Percentiles rank a stretch among this genome's conserved stretches.
These are phyloP conservation scores for Clathrospora elynae DNA, from an alignment of 2,329 filamentous ascomycete species.

Conservation along the genomic window DNA sequence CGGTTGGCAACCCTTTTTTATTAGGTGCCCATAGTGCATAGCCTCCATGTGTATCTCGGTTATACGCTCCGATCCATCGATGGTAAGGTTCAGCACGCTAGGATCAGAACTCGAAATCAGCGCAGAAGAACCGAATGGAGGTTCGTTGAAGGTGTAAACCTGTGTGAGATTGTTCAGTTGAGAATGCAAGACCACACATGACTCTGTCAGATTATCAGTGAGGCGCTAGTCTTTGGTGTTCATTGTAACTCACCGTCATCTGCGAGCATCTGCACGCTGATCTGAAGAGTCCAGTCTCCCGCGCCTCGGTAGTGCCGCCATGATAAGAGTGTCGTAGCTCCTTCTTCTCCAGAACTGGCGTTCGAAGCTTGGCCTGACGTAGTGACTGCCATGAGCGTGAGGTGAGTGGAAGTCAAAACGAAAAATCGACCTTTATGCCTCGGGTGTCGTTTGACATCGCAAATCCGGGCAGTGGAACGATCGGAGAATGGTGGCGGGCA, in stretches of 20 bases:
- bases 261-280: slow-evolving; percentile 34
- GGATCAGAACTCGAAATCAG: slow-evolving; percentile 35
- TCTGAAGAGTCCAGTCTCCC: slow-evolving; percentile 58
- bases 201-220: slow-evolving; percentile 30
- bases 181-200: slow-evolving; percentile 41
- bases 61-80: slow-evolving; percentile 14
- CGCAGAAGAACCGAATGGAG: slow-evolving; percentile 8
- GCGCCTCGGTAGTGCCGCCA: slow-evolving; percentile 61
- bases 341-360: slow-evolving; percentile 24
- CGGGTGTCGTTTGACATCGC: slow-evolving; percentile 61
- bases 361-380: slow-evolving; percentile 31
- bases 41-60: slow-evolving; percentile 25
- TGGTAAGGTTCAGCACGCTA: slow-evolving; percentile 23
- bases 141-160: slow-evolving; percentile 34
- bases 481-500: slow-evolving; percentile 33
- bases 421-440: slow-evolving; percentile 58
- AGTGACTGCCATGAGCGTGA: slow-evolving; percentile 58
- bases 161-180: slow-evolving; percentile 38
- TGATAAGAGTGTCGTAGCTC: slow-evolving; percentile 50
- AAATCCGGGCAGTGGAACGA: slow-evolving; percentile 55
- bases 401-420: slow-evolving; percentile 61
- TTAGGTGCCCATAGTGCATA: slow-evolving; percentile 23
- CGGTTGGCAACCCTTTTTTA: neutral
- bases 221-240: neutral
- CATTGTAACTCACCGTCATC: slow-evolving; percentile 37